A percentile compares a stretch with the other conserved stretches of the same genome.
Evolutionary conservation across 108 stramenopile genomes (phyloP).

Genomic region (Skeletonema costatum): DNA sequence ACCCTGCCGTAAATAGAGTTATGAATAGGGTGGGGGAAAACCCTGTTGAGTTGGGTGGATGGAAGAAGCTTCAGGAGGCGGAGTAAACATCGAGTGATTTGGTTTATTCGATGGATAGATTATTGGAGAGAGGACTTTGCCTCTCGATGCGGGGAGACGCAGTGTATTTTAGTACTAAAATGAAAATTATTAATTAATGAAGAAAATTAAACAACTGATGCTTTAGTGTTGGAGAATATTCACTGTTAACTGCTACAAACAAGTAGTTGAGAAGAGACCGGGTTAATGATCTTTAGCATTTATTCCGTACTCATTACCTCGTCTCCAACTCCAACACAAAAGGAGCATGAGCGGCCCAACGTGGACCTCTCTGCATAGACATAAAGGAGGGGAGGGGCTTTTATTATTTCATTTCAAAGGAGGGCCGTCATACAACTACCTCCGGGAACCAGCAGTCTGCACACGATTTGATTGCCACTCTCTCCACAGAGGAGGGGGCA

Average conservation of each 20-base stretch:
- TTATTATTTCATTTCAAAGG: neutral
- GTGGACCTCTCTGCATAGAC: neutral
- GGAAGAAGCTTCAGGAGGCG: constrained; percentile 25
- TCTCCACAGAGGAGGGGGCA: neutral
- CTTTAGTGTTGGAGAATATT: too few relatives aligned
- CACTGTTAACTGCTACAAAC: too few relatives aligned
- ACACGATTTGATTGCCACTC: neutral
- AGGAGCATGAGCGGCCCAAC: neutral
- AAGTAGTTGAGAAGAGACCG: too few relatives aligned
- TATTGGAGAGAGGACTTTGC: neutral
- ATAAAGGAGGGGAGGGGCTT: neutral
- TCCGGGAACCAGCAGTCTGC: neutral
- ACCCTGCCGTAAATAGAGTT: constrained; percentile 57
- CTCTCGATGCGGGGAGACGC: neutral
- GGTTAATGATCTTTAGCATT: neutral
- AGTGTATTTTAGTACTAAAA: neutral
- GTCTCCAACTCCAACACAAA: neutral
- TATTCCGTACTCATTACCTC: neutral
- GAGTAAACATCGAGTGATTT: neutral
- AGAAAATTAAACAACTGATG: neutral
- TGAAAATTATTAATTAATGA: neutral
- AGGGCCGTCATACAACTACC: neutral
- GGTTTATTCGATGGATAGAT: neutral
- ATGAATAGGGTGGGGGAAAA: constrained; percentile 43
- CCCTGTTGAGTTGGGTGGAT: constrained; percentile 31